Base-by-base conservation (phyloP, 169 alveolate genomes). In the Plasmodium ovale region DNA sequence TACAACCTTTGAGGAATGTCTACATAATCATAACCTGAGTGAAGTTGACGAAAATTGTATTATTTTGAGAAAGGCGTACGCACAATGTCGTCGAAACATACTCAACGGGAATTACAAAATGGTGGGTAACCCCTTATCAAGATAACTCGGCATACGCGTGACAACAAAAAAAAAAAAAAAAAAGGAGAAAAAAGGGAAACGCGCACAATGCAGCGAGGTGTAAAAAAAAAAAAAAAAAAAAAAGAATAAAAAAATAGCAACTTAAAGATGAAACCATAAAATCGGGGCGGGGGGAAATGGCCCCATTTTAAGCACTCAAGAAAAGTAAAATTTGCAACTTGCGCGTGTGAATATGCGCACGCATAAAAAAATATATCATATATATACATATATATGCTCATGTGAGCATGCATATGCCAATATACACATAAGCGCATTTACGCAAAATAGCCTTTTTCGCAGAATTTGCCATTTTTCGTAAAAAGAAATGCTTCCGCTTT, bases 21-120 rank as follows among this genome's bases (percentile, higher is more conserved):
- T 94, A 12, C 87, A 87, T 59, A 94, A 92, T 72, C 94, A 87
- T 33, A 65, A 94, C 58, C 88, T 92, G n/a, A 91, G 85, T 29
- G 95, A 89, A 39, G 94, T 94, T 37, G 96, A 95, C 51, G 82
- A 73, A 56, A 94, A 94, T 64, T 94, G 97, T 82, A 87, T 94
- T 59, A 89, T 87, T 77, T 89, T 93, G 35, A 87, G 92, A 62
- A 92, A 89, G 47, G 94, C 97, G 0, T 92, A 91, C 68, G 96
- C 95, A 4, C 97, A 94, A 69, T 94, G 97, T 62, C 92, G 97
- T 35, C 87, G 97, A 12, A 94, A 94, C 62, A 47, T 94, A 19
- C 62, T 94, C 21, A 94, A 94, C 49, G 96, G 96, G 35, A 88
- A 91, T 49, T 87, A 25, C 71, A 39, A 94, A 49, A 65, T 87